Conservation (phyloP, 768 basidiomycete genomes). For the Myochromella boudieri region DNA sequence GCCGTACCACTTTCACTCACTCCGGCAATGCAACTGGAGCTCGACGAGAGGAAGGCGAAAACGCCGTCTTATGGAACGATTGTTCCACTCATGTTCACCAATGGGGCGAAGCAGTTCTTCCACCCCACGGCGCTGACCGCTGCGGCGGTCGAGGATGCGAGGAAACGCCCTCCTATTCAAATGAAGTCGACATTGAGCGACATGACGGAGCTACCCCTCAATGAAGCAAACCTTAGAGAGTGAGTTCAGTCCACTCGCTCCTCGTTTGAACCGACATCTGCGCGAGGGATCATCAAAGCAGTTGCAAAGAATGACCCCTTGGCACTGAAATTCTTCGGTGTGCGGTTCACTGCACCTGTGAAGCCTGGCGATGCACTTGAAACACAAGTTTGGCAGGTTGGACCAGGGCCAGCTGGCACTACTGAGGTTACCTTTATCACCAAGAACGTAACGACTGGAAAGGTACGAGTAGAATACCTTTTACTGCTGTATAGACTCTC, state of each 20-base stretch:
- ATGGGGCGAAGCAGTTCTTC: slow-evolving; percentile 9
- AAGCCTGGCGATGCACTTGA: slow-evolving; percentile 81
- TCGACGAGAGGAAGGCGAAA: slow-evolving; percentile 2
- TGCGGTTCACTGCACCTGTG: slow-evolving; percentile 80
- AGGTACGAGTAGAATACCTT: slow-evolving; percentile 34
- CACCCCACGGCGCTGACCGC: not conserved
- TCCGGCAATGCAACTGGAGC: slow-evolving; percentile 8
- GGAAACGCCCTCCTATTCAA: slow-evolving; percentile 2
- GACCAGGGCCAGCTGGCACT: slow-evolving; percentile 58
- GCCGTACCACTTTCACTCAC: slow-evolving; percentile 1
- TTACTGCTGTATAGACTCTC: not conserved
- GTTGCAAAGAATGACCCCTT: slow-evolving; percentile 61
- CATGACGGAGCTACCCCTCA: slow-evolving; percentile 4
- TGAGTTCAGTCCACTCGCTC: not conserved
- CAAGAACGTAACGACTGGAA: slow-evolving; percentile 58
- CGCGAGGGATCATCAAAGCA: slow-evolving; percentile 63
- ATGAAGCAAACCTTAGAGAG: slow-evolving; percentile 4
- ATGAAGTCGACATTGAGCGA: slow-evolving; percentile 2
- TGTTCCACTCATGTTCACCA: slow-evolving; percentile 6
- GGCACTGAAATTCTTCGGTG: slow-evolving; percentile 67
- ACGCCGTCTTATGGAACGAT: not conserved
- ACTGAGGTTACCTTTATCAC: slow-evolving; percentile 63
- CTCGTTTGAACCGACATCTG: too few relatives aligned
- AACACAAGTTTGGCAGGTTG: slow-evolving; percentile 79
- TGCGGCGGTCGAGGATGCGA: slow-evolving; percentile 1